Percentiles rank a stretch among this genome's conserved stretches.
Conservation (phyloP, 306 rosid species). For the Datisca glomerata region DNA sequence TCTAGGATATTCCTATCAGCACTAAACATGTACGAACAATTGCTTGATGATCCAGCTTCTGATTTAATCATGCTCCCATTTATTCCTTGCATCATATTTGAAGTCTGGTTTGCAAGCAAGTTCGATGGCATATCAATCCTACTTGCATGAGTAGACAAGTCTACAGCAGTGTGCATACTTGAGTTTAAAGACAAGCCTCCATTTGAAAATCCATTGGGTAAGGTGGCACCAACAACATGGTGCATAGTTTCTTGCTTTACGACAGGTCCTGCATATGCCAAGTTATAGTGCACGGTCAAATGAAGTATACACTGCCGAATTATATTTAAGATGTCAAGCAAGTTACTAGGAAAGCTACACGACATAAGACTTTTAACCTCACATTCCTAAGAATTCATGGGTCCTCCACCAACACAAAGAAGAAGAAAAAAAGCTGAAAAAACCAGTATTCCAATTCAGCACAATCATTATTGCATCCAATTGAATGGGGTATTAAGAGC, state of each 20-base stretch:
- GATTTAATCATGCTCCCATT: slow-evolving; percentile 57
- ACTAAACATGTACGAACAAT: slow-evolving; percentile 48
- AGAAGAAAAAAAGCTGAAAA: too few species aligned
- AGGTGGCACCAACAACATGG: slow-evolving; percentile 43
- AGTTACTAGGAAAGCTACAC: too few species aligned
- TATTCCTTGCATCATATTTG: slow-evolving; percentile 59
- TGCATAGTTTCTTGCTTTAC: slow-evolving; percentile 58
- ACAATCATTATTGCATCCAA: too few species aligned
- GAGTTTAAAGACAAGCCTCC: slow-evolving; percentile 50
- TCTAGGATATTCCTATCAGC: slow-evolving; percentile 46
- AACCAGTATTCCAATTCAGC: too few species aligned
- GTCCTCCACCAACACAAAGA: too few species aligned
- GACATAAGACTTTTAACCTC: too few species aligned
- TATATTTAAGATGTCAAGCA: background rate
- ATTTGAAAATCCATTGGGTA: slow-evolving; percentile 45
- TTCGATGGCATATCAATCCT: slow-evolving; percentile 50
- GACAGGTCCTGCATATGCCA: slow-evolving; percentile 31
- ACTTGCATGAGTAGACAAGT: slow-evolving; percentile 45
- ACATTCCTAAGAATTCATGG: too few species aligned
- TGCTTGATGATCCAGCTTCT: slow-evolving; percentile 45
- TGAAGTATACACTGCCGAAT: slow-evolving; percentile 2
- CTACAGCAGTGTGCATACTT: slow-evolving; percentile 42
- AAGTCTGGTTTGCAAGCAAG: slow-evolving; percentile 39
- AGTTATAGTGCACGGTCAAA: slow-evolving; percentile 52
- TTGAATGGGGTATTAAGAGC: too few species aligned